Base-by-base conservation (phyloP, 306 rosid genomes). In the Lathyrus oleraceus region DNA sequence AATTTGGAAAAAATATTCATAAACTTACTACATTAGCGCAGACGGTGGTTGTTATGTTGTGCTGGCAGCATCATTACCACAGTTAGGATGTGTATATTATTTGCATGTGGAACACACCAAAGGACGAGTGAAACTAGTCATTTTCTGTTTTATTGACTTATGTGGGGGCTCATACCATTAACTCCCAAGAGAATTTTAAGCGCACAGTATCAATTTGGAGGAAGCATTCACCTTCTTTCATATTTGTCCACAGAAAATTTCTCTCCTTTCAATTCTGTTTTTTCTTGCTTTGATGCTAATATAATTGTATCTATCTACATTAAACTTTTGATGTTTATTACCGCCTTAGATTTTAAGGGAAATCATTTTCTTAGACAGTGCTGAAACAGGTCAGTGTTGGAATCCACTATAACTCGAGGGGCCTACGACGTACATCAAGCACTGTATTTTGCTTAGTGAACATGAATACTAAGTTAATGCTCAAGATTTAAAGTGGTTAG, bases 21-120 rank as follows among this genome's bases (percentile, higher is more conserved):
- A 69, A 76, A 68, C 77, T 67, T 71, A 47, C 68, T 52, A 81
- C 76, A 79, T 81, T 61, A 79, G 81, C 71, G 40, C 75, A 61
- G 84, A 79, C 76, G 60, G 79, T 71, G 78, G 82, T 81, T 77
- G 80, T 77, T 79, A 15, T 64, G 72, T 36, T 72, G 60, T 67
- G 70, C 71, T 76, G 80, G 83, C 79, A 61, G 81, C 81, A 79
- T 75, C 78, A 72, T 83, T 71, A 70, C 75, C 69, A 21, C 58
- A 61, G 67, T 47, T 72, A 68, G 73, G 71, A 69, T 54, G 30
- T 72, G 71, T 73, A 70, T 77, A 78, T 69, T 77, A 78, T 69
- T 73, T 67, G 81, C 76, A 79, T 68, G 80, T 70, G 85, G 78
- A 76, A 73, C 69, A 65, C 70, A 60, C 79, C 67, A 58, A 54